Evolutionary conservation across 805 yeast genomes (phyloP).

Genomic region (Grigorovia humatica): DNA sequence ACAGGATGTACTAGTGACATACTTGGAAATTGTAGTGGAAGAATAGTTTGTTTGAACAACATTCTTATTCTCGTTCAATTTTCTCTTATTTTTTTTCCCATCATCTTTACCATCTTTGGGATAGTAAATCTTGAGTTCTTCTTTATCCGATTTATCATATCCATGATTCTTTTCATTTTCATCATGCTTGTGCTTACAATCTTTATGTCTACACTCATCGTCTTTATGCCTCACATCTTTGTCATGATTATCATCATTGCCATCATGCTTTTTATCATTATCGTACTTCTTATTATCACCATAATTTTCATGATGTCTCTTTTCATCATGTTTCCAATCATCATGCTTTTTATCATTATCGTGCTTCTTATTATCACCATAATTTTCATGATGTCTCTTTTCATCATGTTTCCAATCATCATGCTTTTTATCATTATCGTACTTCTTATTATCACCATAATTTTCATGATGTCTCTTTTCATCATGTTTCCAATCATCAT

Average conservation of each 20-base stretch:
- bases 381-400: background rate
- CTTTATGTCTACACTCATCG: background rate
- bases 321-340: no score
- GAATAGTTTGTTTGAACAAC: background rate
- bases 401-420: background rate
- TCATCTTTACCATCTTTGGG: background rate
- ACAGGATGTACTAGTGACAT: background rate
- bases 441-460: no score
- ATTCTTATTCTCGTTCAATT: background rate
- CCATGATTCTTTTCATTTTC: background rate
- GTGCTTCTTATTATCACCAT: background rate
- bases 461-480: no score
- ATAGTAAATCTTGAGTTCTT: background rate
- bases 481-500: no score
- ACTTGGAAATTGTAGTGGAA: background rate
- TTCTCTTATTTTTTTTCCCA: background rate
- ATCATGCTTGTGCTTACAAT: background rate
- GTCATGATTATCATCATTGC: background rate
- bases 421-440: no score
- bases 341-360: background rate
- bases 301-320: no score
- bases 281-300: background rate
- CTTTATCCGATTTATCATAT: background rate
- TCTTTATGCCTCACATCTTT: background rate
- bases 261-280: background rate